These are phyloP conservation scores for Apiotrichum siamense DNA, from an alignment of 1,284 basidiomycete species.

Conservation along the genomic window DNA sequence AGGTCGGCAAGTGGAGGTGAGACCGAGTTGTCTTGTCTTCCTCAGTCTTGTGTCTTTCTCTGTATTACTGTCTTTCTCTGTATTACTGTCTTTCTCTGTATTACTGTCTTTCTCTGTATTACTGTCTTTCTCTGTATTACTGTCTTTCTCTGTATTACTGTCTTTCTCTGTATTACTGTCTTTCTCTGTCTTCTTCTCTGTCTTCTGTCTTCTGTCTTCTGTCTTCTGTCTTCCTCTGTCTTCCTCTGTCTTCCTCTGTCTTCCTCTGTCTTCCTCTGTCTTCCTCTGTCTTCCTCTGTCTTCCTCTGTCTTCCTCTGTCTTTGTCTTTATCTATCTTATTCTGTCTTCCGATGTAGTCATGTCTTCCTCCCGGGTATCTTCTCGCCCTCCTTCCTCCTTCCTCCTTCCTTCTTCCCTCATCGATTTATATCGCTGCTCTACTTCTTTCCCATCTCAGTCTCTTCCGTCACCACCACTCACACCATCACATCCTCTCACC, in stretches of 20 bases:
- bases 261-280: neutral
- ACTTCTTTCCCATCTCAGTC: neutral
- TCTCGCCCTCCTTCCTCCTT: no score
- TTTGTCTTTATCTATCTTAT: neutral
- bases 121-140: no score
- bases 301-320: neutral
- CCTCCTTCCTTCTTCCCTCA: neutral
- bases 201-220: neutral
- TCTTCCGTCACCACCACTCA: neutral
- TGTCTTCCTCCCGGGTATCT: no score
- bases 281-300: neutral
- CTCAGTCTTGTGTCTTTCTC: no score
- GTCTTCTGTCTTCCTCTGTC: neutral
- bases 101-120: no score
- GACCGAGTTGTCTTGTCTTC: no score
- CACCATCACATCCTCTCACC: neutral
- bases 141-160: no score
- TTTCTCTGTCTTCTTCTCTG: neutral
- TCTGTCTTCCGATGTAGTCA: no score
- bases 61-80: no score
- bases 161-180: no score
- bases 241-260: neutral
- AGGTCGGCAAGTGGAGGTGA: no score
- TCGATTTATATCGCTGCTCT: neutral
- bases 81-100: no score